Evolutionary conservation across 306 rosid genomes (phyloP), one percentile per base, ranked within the genome.

Genomic region (Cucumis melo): DNA sequence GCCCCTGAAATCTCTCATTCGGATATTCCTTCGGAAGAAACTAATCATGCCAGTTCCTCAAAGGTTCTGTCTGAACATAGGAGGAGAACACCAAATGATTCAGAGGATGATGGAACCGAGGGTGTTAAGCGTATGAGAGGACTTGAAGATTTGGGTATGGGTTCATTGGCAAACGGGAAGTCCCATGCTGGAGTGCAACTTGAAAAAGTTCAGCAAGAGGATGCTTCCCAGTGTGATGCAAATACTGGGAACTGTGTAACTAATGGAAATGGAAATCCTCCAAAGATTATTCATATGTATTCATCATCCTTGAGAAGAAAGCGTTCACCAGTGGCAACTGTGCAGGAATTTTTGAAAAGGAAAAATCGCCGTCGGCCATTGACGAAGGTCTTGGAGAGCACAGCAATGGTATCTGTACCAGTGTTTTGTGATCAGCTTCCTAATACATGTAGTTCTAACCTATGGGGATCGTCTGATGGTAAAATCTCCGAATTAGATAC

Each of bases 51-150:
- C 78, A 84, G 84, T 87, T 86, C 92, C 67, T 84, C 86, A 50
- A 95, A 95, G 88, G 44, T 27, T 87, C 92, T 84, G 80, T 70
- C 88, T 83, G 76, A 83, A 87, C 89, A 82, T 70, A 90, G 96
- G 82, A 87, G 97, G 83, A 87, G 85, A 88, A 95, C 98, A 64
- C 99, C 98, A 60, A 90, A 92, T 87, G 99, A 95, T 88, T 95
- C 98, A 0, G 99, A 95, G 89, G 96, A 95, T 77, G 99, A 94
- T 73, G 97, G 97, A 81, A 89, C 89, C 21, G 96, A 91, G 89
- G 96, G 98, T 60, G 91, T 95, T 54, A 89, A 89, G 87, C 87
- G 97, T 75, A 95, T 95, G 99, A 90, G 90, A 87, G 99, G 98
- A 81, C 99, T 95, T 77, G 92, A 87, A 81, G 99, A 95, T 82